Percentiles rank a stretch among this genome's conserved stretches.
These are phyloP conservation scores for Chaetomium fimeti DNA, from an alignment of 495 filamentous ascomycete species.

Conservation along the genomic window DNA sequence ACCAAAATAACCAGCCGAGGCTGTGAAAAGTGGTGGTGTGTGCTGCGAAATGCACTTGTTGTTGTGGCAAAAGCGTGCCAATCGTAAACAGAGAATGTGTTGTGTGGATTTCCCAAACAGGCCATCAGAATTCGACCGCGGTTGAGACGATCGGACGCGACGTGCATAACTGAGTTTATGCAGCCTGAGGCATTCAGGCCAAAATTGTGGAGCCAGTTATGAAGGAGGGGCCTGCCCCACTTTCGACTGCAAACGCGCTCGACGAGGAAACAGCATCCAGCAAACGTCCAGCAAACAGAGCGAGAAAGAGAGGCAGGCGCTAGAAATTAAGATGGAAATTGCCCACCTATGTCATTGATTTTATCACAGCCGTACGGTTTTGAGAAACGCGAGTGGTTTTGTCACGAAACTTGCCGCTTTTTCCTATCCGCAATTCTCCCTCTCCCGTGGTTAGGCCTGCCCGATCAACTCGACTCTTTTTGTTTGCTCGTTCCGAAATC, in stretches of 20 bases:
- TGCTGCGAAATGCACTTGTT: not conserved
- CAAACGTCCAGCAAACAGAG: not conserved
- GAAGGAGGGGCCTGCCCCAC: slow-evolving; percentile 3
- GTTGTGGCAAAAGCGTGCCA: slow-evolving; percentile 16
- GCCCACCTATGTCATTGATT: not conserved
- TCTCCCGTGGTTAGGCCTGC: not conserved
- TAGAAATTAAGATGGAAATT: not conserved
- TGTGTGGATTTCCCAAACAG: slow-evolving; percentile 17
- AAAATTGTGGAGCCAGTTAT: not conserved
- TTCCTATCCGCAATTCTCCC: not conserved
- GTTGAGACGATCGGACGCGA: slow-evolving; percentile 7
- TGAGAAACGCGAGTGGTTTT: not conserved
- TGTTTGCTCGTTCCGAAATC: slow-evolving; percentile 17
- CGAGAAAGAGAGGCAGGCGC: not conserved
- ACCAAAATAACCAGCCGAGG: slow-evolving; percentile 5
- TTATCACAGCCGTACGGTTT: not conserved
- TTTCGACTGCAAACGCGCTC: not conserved
- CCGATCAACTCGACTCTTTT: not conserved
- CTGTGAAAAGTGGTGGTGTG: not conserved
- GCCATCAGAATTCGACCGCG: not conserved
- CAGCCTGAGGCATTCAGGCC: slow-evolving; percentile 3
- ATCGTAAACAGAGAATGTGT: slow-evolving; percentile 23
- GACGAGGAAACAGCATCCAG: not conserved
- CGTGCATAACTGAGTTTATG: not conserved
- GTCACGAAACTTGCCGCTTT: not conserved